These are phyloP conservation scores for Trichosporon faecale DNA, from an alignment of 1,284 basidiomycete species.

Conservation along the genomic window DNA sequence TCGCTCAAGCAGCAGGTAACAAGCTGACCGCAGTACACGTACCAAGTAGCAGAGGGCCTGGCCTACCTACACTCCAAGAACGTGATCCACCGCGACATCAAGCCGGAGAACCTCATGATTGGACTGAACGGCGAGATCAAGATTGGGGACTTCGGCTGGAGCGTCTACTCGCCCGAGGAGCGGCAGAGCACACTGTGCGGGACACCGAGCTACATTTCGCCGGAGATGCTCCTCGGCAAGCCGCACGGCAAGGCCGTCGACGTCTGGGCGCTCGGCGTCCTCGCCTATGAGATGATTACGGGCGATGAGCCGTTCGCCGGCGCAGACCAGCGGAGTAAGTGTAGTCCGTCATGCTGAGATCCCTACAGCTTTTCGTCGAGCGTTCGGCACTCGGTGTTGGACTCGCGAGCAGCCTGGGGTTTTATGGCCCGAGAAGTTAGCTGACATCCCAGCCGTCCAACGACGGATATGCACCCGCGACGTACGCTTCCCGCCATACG, in stretches of 20 bases:
- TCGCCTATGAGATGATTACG: conserved; percentile 89
- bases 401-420: too few species aligned
- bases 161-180: conserved; percentile 77
- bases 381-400: too few species aligned
- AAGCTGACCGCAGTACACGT: conserved; percentile 65
- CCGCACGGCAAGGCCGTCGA: conserved; percentile 42
- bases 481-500: conserved; percentile 64
- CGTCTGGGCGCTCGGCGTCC: conserved; percentile 74
- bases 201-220: conserved; percentile 90
- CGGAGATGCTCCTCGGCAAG: conserved; percentile 88
- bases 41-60: conserved; percentile 95
- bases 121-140: conserved; percentile 89
- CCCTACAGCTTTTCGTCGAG: too few species aligned
- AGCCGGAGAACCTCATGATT: conserved; percentile 93
- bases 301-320: conserved; percentile 90
- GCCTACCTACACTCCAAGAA: conserved; percentile 89
- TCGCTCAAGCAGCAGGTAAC: too few species aligned
- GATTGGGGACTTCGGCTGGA: conserved; percentile 99
- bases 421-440: too few species aligned
- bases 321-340: conserved; percentile 33
- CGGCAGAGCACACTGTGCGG: conserved; percentile 82
- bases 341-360: too few species aligned
- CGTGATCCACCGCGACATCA: conserved; percentile 99
- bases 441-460: conserved; percentile 33
- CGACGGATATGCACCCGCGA: conserved; percentile 58